Base-by-base conservation (phyloP, 1,284 basidiomycete genomes). In the Cutaneotrichosporon dermatis region DNA sequence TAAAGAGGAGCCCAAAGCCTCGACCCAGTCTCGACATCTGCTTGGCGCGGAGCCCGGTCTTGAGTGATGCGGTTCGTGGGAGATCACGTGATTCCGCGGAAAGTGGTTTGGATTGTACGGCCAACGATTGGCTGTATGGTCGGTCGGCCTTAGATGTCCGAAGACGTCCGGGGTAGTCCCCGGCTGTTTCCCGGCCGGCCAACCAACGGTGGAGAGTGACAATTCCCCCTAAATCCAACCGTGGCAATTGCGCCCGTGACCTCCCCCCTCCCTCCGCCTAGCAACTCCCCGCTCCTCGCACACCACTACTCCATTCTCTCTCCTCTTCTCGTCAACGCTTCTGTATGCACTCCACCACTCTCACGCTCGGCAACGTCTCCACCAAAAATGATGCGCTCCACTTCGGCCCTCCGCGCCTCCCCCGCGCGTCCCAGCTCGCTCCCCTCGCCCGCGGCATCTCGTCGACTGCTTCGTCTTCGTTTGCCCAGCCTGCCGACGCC, bases 401-500 rank as follows among this genome's bases (percentile, higher is more conserved):
- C 58, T 56, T 51, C 59, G 41, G 60, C 63, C 52, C 57, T 64
- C 53, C 63, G 63, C 49, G 59, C 59, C 40, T 60, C 46, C 55
- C 53, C 55, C 57, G 57, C 51, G 54, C 51, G 45, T 42, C 44
- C 16, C 53, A 50, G 43, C 37, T 54, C 50, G 48, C 58, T 39
- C 54, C 64, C 46, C 61, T 61, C 37, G 59, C 61, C 51, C 61
- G 70, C 58, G 60, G 68, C 58, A 66, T 73, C 68, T 69, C 71
- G 37, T 64, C 71, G 42, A 66, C 65, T 43, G 67, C 72, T 16
- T 51, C 56, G 39, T 59, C 65, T 25, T 58, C 55, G 36, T 70
- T 73, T 51, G 75, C 73, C 56, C 66, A 68, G 62, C 71, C 65
- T 42, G 54, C 60, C 49, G 58, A 66, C 33, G 57, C 68, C 2